Evolutionary conservation across 305 asterid species (phyloP).

Genomic region (Fraxinus sp.): DNA sequence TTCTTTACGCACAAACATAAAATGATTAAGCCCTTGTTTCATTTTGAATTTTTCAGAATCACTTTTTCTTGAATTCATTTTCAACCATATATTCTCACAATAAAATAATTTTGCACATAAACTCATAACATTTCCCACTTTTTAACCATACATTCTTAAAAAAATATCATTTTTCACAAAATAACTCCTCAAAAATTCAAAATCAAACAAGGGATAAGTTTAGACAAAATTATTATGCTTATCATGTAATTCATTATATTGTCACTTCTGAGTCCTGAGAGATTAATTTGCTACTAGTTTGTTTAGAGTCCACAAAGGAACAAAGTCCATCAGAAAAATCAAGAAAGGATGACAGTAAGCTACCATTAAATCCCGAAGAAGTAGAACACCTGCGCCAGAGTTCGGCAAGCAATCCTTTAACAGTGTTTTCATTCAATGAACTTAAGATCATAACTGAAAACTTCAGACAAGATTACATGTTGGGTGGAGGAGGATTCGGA

Average conservation of each 20-base stretch:
- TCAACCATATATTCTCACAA: background rate
- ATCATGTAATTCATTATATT: background rate
- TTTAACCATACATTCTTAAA: background rate
- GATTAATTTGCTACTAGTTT: background rate
- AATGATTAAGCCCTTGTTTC: background rate
- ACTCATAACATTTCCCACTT: background rate
- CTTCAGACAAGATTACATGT: slow-evolving; percentile 84
- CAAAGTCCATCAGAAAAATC: slow-evolving; percentile 39
- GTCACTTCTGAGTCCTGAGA: background rate
- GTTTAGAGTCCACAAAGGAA: slow-evolving; percentile 51
- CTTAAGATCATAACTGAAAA: slow-evolving; percentile 63
- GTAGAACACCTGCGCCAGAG: slow-evolving; percentile 74
- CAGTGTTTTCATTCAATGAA: slow-evolving; percentile 70
- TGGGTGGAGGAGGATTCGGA: slow-evolving; percentile 98
- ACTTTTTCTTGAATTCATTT: background rate
- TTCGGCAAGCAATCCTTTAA: slow-evolving; percentile 56
- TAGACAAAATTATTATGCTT: background rate
- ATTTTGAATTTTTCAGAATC: background rate
- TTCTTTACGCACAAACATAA: background rate
- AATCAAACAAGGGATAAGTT: background rate
- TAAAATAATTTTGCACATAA: background rate
- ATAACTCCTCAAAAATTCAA: background rate
- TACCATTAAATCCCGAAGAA: slow-evolving; percentile 85
- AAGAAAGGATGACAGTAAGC: slow-evolving; percentile 39
- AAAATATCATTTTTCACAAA: background rate